A percentile compares a stretch with the other conserved stretches of the same genome.
Evolutionary conservation across 2,329 filamentous ascomycete genomes (phyloP).

Genomic region (Aureobasidium sp.): DNA sequence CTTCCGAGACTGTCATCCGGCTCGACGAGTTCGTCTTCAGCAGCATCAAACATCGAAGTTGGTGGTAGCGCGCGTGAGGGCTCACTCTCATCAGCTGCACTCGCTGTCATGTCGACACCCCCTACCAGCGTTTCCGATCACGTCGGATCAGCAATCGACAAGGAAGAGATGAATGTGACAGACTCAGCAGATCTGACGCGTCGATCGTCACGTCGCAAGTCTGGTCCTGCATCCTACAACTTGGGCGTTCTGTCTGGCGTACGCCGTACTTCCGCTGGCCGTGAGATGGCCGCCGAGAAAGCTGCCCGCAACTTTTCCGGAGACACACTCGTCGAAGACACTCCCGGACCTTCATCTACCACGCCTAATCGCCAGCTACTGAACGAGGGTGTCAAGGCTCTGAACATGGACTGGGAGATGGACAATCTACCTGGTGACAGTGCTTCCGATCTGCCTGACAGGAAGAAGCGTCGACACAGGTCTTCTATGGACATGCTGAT

Average conservation of each 20-base stretch:
- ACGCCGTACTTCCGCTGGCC: slow-evolving; percentile 19
- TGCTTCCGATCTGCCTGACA: slow-evolving; percentile 1
- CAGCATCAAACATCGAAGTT: slow-evolving; percentile 37
- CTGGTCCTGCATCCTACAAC: slow-evolving; percentile 60
- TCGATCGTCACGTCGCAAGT: slow-evolving; percentile 47
- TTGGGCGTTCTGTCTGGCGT: slow-evolving; percentile 26
- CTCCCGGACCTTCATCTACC: slow-evolving; percentile 22
- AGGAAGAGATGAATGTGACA: slow-evolving; percentile 21
- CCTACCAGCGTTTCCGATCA: slow-evolving; percentile 60
- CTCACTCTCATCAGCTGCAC: slow-evolving; percentile 45
- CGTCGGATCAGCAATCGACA: slow-evolving; percentile 34
- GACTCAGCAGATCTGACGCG: slow-evolving; percentile 1
- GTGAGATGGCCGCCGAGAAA: slow-evolving; percentile 17
- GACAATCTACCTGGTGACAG: slow-evolving; percentile 12
- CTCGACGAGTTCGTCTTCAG: slow-evolving; percentile 37
- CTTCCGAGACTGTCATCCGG: slow-evolving; percentile 11
- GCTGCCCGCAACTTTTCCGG: slow-evolving; percentile 31
- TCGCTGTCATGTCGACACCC: slow-evolving; percentile 52
- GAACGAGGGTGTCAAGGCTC: slow-evolving; percentile 41
- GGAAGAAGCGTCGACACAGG: slow-evolving; percentile 12
- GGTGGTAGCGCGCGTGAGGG: slow-evolving; percentile 30
- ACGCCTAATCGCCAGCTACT: slow-evolving; percentile 22
- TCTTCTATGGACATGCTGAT: slow-evolving; percentile 17
- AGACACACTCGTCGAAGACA: slow-evolving; percentile 30
- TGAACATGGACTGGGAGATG: slow-evolving; percentile 35